phyloP scores from a whole-genome alignment of 257 asterid species.

The Thymus quinquecostatus region DNA sequence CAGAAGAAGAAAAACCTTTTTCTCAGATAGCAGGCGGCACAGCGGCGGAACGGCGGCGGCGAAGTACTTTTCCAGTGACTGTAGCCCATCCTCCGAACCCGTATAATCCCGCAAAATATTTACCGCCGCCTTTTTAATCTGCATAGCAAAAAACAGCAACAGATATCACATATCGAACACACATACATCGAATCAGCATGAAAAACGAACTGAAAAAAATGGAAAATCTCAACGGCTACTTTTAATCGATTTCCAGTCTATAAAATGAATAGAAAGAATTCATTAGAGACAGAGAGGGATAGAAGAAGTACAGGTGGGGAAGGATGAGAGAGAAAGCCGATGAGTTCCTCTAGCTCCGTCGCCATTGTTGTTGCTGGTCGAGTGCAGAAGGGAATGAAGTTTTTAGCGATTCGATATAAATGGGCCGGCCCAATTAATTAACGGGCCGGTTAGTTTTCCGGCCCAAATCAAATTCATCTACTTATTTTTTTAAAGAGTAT shows the following conservation, averaged over 20 bases:
- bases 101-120: conserved; percentile 86
- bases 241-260: background rate
- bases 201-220: background rate
- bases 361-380: conserved; percentile 55
- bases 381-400: background rate
- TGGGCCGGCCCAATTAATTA: background rate
- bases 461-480: background rate
- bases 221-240: background rate
- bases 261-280: background rate
- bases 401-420: background rate
- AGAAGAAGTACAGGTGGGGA: conserved; percentile 63
- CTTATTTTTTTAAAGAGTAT: too few species aligned
- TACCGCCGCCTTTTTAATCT: conserved; percentile 85
- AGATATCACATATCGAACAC: too few species aligned
- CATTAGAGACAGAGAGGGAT: background rate
- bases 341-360: conserved; percentile 90
- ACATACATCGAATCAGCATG: background rate
- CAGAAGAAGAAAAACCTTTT: conserved; percentile 50
- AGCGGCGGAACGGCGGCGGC: conserved; percentile 59
- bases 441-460: background rate
- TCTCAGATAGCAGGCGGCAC: conserved; percentile 63
- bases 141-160: background rate
- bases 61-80: conserved; percentile 66
- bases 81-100: conserved; percentile 89
- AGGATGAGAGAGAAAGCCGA: conserved; percentile 79